These are phyloP conservation scores for Medicago truncatula DNA, from an alignment of 306 rosid species.

Conservation along the genomic window DNA sequence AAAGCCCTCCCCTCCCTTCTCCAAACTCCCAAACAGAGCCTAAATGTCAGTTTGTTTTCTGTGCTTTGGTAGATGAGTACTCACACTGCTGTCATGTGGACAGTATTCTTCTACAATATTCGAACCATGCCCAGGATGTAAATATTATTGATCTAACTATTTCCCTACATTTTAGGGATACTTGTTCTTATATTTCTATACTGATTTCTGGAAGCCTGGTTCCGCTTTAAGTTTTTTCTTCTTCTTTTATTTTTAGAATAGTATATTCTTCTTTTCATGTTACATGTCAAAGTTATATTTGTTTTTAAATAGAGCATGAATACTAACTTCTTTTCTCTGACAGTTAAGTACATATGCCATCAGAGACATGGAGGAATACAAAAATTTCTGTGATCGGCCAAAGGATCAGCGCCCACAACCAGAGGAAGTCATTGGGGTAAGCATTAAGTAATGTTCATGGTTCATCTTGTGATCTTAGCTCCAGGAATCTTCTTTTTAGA, in stretches of 20 bases:
- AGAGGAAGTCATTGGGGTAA: constrained; percentile 95
- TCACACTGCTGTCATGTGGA: background rate
- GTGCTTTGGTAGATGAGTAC: background rate
- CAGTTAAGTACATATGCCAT: constrained; percentile 91
- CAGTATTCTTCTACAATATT: background rate
- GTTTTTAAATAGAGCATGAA: constrained; percentile 20
- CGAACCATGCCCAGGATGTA: background rate
- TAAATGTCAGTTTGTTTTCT: constrained; percentile 13
- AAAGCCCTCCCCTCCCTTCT: too few relatives aligned
- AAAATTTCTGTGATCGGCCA: constrained; percentile 95
- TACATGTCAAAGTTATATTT: constrained; percentile 22
- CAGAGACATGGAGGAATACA: constrained; percentile 94
- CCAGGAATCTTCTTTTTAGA: constrained; percentile 1
- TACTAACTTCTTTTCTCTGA: constrained; percentile 36
- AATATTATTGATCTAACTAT: constrained; percentile 16
- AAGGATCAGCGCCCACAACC: constrained; percentile 93
- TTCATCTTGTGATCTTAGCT: constrained; percentile 37
- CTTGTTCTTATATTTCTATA: constrained; percentile 9
- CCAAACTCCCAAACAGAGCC: too few relatives aligned
- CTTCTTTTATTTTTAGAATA: background rate
- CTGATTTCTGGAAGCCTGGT: constrained; percentile 20
- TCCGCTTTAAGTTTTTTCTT: background rate
- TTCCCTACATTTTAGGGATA: constrained; percentile 14
- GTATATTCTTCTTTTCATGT: constrained; percentile 2
- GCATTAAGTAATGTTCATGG: constrained; percentile 36